phyloP scores from a whole-genome alignment of 305 asterid species.

The Solanum hybrid region DNA sequence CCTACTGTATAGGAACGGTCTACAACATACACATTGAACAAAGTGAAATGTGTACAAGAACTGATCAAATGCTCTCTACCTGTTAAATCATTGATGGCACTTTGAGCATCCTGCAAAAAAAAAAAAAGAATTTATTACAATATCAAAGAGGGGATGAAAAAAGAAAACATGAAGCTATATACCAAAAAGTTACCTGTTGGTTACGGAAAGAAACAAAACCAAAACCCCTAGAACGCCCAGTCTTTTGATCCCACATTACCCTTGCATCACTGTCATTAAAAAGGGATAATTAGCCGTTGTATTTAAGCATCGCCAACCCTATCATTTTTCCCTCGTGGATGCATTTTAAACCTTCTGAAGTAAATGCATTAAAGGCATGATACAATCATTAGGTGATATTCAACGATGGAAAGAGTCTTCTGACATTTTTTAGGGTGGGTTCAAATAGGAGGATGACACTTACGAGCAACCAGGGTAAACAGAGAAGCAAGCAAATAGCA shows the following conservation, averaged over 20 bases:
- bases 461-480: constrained; percentile 70
- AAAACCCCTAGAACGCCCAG: constrained; percentile 90
- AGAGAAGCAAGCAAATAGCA: constrained; percentile 70
- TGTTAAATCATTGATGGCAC: constrained; percentile 80
- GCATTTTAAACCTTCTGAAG: background rate
- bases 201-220: constrained; percentile 90
- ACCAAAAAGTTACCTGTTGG: constrained; percentile 50
- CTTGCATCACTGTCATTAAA: constrained; percentile 61
- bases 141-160: background rate
- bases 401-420: background rate
- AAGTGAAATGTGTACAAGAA: background rate
- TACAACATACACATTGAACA: background rate
- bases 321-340: background rate
- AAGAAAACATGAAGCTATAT: background rate
- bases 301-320: background rate
- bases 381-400: background rate
- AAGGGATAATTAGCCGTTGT: background rate
- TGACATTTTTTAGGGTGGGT: background rate
- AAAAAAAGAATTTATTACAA: background rate
- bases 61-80: constrained; percentile 33
- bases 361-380: background rate
- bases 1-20: background rate
- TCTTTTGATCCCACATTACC: constrained; percentile 94
- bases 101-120: constrained; percentile 74
- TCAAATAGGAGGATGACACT: constrained; percentile 19